Evolutionary conservation across 345 rosid species (phyloP).

Genomic region (Cardiospermum halicacabum): DNA sequence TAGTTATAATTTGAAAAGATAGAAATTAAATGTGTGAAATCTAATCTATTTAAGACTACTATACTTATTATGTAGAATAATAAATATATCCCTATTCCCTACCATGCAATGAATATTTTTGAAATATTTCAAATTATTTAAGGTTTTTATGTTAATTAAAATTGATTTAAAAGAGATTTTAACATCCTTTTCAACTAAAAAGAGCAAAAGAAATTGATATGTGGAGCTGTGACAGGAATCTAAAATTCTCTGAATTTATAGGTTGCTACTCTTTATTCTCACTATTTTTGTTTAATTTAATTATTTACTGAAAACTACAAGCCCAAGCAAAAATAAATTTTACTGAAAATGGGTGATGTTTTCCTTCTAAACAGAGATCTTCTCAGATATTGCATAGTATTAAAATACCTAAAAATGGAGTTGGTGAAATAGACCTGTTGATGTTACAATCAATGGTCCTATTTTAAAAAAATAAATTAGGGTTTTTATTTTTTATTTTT

Average conservation of each 20-base stretch:
- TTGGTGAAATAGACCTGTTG: neutral
- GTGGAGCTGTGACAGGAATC: neutral
- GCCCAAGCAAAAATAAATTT: neutral
- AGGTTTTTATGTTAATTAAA: constrained; percentile 7
- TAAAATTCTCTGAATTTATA: neutral
- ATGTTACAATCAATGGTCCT: neutral
- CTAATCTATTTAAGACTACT: no score
- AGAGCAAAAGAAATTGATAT: neutral
- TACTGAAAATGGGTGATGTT: neutral
- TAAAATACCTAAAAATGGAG: neutral
- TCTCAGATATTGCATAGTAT: neutral
- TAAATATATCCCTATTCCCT: no score
- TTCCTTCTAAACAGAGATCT: neutral
- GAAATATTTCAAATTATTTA: no score
- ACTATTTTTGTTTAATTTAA: no score
- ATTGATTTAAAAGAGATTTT: neutral
- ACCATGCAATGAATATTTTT: no score
- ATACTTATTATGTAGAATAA: no score
- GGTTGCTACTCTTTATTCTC: no score
- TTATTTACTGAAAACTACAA: neutral
- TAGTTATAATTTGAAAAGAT: no score
- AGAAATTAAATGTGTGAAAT: no score
- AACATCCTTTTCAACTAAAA: neutral
- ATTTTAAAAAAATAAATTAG: neutral
- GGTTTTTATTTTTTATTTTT: no score